Evolutionary conservation across 352 stramenopile species (phyloP), one percentile per base, ranked within the genome.

Genomic region (Pythium guiyangense): DNA sequence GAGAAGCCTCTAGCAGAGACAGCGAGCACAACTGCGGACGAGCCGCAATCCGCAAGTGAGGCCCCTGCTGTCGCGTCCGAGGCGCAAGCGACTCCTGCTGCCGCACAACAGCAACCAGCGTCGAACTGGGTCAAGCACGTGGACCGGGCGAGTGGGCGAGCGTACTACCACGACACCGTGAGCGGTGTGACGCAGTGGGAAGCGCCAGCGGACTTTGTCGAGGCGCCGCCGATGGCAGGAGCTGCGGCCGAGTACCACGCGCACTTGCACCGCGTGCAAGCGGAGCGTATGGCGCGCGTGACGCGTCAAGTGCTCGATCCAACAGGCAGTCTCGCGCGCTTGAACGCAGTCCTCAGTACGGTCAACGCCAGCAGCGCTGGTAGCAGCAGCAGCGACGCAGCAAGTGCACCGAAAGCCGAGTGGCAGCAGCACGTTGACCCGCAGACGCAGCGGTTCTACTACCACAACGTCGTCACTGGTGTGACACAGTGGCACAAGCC

Each of bases 381-480:
- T 43, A 35, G 27, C 43, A 53, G 56, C 44, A 46, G 48, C 44
- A 43, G 29, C 11, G 4, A 2, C 22, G 52, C 11, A n/a, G 57
- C n/a, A 45, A 22, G 29, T 34, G 8, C 49, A 42, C 11, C 45
- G 45, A 85, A 73, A 59, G 63, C 71, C 35, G 74, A 89, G 49
- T 96, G 86, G 86, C 79, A 92, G 59, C 84, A 96, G 55, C 83
- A 96, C 63, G 73, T 86, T 18, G 86, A 96, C 40, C 71, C 82
- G 9, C 78, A 89, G 31, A 84, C 77, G 15, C 75, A 92, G 61
- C 71, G 77, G 17, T 92, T 86, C 62, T 96, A 92, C 69, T 96
- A 92, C 71, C 73, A 92, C 66, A 92, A 96, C 64, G 65, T 76
- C 2, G 69, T 74, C 29, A 94, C 86, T 11, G 77, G 80, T 6